Conservation (phyloP, 805 yeast genomes). For the Starmera amethionina region DNA sequence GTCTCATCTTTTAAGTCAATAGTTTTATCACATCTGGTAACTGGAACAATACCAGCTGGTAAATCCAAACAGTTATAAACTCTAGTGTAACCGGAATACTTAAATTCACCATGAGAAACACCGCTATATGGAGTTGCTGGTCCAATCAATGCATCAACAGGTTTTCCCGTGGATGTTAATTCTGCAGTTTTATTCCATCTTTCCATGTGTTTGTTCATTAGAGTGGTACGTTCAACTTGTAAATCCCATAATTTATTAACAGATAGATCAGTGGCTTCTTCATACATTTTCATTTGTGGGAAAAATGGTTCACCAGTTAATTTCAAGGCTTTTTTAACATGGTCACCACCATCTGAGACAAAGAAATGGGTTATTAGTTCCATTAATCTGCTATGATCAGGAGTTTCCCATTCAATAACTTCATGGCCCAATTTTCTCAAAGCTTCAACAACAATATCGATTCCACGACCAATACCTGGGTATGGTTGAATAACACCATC, state of each 20-base stretch:
- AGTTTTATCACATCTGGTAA: constrained; percentile 39
- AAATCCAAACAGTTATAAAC: constrained; percentile 46
- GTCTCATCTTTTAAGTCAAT: constrained; percentile 24
- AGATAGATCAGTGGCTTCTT: constrained; percentile 23
- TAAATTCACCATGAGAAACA: constrained; percentile 24
- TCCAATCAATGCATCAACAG: constrained; percentile 38
- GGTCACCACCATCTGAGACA: constrained; percentile 35
- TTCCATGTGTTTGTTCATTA: constrained; percentile 30
- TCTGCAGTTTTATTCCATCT: constrained; percentile 30
- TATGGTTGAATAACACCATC: constrained; percentile 38
- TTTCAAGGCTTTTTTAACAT: constrained; percentile 22
- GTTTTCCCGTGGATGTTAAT: constrained; percentile 26
- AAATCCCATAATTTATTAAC: constrained; percentile 33
- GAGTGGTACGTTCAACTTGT: constrained; percentile 28
- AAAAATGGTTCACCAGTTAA: constrained; percentile 36
- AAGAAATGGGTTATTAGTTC: constrained; percentile 27
- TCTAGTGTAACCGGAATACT: constrained; percentile 44
- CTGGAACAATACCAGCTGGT: constrained; percentile 48
- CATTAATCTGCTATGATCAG: constrained; percentile 25
- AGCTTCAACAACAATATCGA: constrained; percentile 23
- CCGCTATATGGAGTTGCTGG: constrained; percentile 38
- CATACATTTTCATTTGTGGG: constrained; percentile 31
- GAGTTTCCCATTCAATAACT: constrained; percentile 38
- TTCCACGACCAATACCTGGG: constrained; percentile 39
- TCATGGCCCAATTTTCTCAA: constrained; percentile 37